Conservation (phyloP, 768 basidiomycete species). For the Lentinula detonsa region DNA sequence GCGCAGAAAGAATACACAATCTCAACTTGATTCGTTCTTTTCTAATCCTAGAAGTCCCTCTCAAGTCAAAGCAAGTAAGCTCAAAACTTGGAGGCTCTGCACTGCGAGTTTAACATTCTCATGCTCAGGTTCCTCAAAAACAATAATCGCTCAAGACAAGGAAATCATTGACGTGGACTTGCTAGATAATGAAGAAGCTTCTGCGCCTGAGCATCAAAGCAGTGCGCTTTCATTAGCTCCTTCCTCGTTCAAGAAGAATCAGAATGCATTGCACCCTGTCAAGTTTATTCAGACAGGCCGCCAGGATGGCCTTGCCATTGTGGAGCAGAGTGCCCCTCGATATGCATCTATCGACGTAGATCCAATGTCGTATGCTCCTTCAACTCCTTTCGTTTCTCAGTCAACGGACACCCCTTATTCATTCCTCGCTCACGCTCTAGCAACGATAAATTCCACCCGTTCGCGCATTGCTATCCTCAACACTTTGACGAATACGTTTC, state of each 20-base stretch:
- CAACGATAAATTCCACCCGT: constrained; percentile 55
- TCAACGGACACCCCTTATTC: constrained; percentile 52
- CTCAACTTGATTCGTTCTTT: constrained; percentile 1
- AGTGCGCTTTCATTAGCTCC: not conserved
- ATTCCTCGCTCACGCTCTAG: constrained; percentile 62
- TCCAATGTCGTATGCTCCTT: constrained; percentile 37
- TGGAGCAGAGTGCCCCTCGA: not conserved
- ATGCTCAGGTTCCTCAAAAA: not conserved
- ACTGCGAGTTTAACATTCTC: not conserved
- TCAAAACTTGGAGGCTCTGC: not conserved
- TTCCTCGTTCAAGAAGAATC: not conserved
- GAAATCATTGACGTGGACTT: constrained; percentile 15
- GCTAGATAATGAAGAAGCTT: constrained; percentile 7
- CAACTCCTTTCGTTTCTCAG: constrained; percentile 35
- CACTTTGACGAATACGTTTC: constrained; percentile 68
- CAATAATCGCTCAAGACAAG: not conserved
- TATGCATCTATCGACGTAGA: constrained; percentile 40
- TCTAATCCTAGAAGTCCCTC: not conserved
- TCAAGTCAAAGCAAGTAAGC: not conserved
- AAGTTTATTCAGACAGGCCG: not conserved
- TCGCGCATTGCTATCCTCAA: constrained; percentile 69
- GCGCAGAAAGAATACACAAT: not conserved
- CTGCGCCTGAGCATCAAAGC: not conserved
- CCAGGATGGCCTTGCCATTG: not conserved
- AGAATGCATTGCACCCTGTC: not conserved